A percentile compares a stretch with the other conserved stretches of the same genome.
Conservation (phyloP, 1,284 basidiomycete species). For the Ceratobasidium sp. region DNA sequence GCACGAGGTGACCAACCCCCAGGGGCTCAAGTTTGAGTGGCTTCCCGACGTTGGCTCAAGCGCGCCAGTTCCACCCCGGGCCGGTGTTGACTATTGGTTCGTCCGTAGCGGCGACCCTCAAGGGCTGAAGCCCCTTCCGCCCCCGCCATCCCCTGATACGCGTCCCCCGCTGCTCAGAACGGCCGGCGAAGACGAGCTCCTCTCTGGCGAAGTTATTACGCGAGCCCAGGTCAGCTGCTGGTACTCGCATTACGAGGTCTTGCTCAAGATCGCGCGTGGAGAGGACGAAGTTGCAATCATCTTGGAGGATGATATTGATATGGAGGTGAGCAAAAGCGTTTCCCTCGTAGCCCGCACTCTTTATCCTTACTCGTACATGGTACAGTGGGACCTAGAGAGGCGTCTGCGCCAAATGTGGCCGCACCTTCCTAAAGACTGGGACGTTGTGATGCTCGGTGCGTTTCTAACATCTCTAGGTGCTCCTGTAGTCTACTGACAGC, state of each 20-base stretch:
- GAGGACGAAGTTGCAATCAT: constrained; percentile 59
- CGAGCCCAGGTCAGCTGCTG: constrained; percentile 71
- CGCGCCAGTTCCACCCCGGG: constrained; percentile 17
- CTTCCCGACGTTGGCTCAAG: constrained; percentile 28
- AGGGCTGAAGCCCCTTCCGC: constrained; percentile 23
- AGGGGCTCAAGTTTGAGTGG: constrained; percentile 33
- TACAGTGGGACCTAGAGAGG: constrained; percentile 66
- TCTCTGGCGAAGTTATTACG: constrained; percentile 53
- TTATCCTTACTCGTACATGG: background rate
- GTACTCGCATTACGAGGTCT: constrained; percentile 70
- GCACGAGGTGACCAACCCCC: constrained; percentile 18
- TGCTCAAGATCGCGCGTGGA: constrained; percentile 53
- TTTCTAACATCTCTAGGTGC: background rate
- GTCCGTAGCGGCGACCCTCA: background rate
- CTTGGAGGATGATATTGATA: constrained; percentile 79
- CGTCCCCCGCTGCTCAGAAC: constrained; percentile 39
- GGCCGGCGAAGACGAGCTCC: constrained; percentile 24
- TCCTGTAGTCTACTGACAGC: background rate
- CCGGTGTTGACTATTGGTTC: constrained; percentile 35
- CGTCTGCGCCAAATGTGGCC: constrained; percentile 63
- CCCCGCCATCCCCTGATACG: constrained; percentile 34
- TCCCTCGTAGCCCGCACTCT: background rate
- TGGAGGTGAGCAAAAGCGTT: constrained; percentile 38
- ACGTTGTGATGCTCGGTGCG: constrained; percentile 74
- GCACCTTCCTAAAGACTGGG: constrained; percentile 69